Percentiles rank a stretch among this genome's conserved stretches.
phyloP scores from a whole-genome alignment of 768 basidiomycete genomes.

The Chlorophyllum brunneum region DNA sequence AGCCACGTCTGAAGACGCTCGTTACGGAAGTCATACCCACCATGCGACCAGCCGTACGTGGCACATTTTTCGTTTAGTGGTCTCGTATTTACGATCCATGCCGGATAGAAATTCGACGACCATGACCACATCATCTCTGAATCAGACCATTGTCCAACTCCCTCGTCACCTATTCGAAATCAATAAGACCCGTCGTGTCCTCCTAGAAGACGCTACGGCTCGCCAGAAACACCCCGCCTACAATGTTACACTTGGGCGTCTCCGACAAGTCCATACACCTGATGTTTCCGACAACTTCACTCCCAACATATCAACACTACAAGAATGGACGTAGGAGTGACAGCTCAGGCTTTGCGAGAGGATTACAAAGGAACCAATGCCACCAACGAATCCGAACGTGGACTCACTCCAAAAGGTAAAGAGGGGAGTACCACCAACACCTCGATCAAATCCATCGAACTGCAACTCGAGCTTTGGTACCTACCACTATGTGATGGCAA shows the following conservation, averaged over 20 bases:
- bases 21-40: slow-evolving; percentile 68
- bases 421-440: slow-evolving; percentile 35
- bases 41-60: slow-evolving; percentile 33
- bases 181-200: slow-evolving; percentile 56
- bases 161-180: slow-evolving; percentile 65
- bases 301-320: slow-evolving; percentile 42
- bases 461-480: slow-evolving; percentile 24
- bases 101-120: slow-evolving; percentile 16
- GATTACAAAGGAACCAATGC: slow-evolving; percentile 47
- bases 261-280: slow-evolving; percentile 60
- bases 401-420: not conserved
- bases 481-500: slow-evolving; percentile 77
- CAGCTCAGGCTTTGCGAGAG: slow-evolving; percentile 54
- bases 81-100: slow-evolving; percentile 16
- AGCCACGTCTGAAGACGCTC: slow-evolving; percentile 36
- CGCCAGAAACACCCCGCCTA: slow-evolving; percentile 83
- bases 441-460: slow-evolving; percentile 79
- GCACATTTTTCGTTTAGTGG: not conserved
- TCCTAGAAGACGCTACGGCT: slow-evolving; percentile 61
- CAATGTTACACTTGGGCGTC: slow-evolving; percentile 71
- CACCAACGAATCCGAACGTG: slow-evolving; percentile 27
- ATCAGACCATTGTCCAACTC: slow-evolving; percentile 57
- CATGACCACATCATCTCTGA: slow-evolving; percentile 21
- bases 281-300: slow-evolving; percentile 47
- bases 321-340: slow-evolving; percentile 87